Percentiles rank a stretch among this genome's conserved stretches.
phyloP scores from a whole-genome alignment of 2,329 filamentous ascomycete species.

The Malbranchea cinnamomea region DNA sequence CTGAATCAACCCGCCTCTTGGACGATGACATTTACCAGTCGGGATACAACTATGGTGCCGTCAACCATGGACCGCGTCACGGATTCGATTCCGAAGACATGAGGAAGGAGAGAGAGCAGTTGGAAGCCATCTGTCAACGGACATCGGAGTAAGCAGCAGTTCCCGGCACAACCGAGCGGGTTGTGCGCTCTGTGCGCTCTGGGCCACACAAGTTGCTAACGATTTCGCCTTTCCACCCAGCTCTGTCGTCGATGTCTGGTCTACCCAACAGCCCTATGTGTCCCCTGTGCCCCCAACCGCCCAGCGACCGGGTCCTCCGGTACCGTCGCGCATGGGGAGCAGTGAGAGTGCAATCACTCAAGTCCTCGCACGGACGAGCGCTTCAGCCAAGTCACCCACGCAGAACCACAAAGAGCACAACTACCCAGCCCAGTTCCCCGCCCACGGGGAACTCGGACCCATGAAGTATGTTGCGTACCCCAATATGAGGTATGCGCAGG shows the following conservation, averaged over 20 bases:
- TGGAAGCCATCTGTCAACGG: slow-evolving; percentile 32
- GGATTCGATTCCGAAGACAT: slow-evolving; percentile 28
- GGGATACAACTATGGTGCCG: slow-evolving; percentile 28
- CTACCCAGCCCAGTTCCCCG: slow-evolving; percentile 5
- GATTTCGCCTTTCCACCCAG: slow-evolving; percentile 12
- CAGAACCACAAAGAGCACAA: slow-evolving; percentile 7
- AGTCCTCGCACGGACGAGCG: not conserved
- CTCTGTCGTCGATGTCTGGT: slow-evolving; percentile 32
- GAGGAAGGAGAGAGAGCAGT: slow-evolving; percentile 29
- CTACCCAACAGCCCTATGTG: slow-evolving; percentile 28
- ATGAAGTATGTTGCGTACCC: slow-evolving; percentile 10
- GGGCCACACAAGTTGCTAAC: not conserved
- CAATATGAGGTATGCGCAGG: slow-evolving; percentile 3
- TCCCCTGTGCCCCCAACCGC: slow-evolving; percentile 22
- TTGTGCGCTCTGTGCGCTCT: not conserved
- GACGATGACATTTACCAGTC: slow-evolving; percentile 32
- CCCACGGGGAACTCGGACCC: slow-evolving; percentile 8
- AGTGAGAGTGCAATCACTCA: slow-evolving; percentile 11
- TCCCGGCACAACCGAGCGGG: not conserved
- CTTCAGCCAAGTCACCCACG: slow-evolving; percentile 7
- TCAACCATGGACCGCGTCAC: slow-evolving; percentile 22
- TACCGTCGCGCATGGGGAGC: no score
- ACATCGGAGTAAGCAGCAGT: slow-evolving; percentile 26
- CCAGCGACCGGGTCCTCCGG: no score
- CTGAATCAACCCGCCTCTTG: slow-evolving; percentile 30